Percentiles rank a stretch among this genome's conserved stretches.
Evolutionary conservation across 139 green algal genomes (phyloP).

Genomic region (Coelastrella sp.): DNA sequence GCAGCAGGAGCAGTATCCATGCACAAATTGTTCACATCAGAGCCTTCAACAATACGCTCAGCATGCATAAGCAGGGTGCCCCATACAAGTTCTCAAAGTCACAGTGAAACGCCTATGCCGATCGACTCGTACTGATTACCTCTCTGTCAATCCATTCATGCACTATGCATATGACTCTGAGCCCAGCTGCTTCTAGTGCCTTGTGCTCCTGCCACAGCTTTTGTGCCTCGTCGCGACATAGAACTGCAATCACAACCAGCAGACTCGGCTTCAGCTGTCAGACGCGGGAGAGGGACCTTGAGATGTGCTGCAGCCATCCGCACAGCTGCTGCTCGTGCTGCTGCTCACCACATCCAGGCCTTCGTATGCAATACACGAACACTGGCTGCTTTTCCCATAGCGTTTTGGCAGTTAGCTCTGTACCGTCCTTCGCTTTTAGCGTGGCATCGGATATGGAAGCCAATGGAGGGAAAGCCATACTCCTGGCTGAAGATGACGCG

Average conservation of each 20-base stretch:
- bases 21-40: not conserved
- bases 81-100: too few relatives aligned
- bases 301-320: not conserved
- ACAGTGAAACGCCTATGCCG: not conserved
- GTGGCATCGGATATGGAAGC: constrained; percentile 11
- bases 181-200: constrained; percentile 20
- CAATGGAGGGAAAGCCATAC: constrained; percentile 22
- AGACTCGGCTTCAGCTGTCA: not conserved
- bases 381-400: constrained; percentile 30
- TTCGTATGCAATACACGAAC: constrained; percentile 40
- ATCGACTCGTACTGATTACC: not conserved
- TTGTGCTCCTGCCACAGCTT: constrained; percentile 12
- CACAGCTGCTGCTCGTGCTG: not conserved
- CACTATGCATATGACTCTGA: constrained; percentile 53
- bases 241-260: not conserved
- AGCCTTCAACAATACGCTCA: too few relatives aligned
- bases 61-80: too few relatives aligned
- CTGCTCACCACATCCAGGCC: constrained; percentile 33
- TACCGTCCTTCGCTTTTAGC: constrained; percentile 18
- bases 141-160: constrained; percentile 55
- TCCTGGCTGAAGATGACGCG: not conserved
- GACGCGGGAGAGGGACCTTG: not conserved
- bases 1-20: not conserved
- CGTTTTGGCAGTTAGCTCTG: not conserved
- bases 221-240: constrained; percentile 18